phyloP scores from a whole-genome alignment of 2,329 filamentous ascomycete species.

The Thielaviopsis cerberus region DNA sequence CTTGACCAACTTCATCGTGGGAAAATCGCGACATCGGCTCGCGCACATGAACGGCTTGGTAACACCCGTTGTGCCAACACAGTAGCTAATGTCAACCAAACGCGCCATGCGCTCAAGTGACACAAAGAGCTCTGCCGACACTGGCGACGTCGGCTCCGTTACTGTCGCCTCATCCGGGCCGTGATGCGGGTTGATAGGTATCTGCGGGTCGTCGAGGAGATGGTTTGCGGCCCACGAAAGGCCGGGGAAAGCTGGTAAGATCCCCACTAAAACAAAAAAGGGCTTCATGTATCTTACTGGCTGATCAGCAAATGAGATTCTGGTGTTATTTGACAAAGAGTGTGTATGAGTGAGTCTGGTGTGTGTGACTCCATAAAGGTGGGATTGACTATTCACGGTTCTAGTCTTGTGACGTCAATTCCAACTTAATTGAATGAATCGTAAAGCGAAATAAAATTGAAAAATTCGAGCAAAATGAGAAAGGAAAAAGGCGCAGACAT shows the following conservation, averaged over 20 bases:
- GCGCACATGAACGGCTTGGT: constrained; percentile 66
- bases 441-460: background rate
- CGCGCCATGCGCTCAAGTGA: constrained; percentile 77
- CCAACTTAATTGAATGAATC: background rate
- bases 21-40: constrained; percentile 71
- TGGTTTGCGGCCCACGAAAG: background rate
- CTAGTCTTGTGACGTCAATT: background rate
- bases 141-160: constrained; percentile 19
- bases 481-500: background rate
- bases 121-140: constrained; percentile 46
- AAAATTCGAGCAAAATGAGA: background rate
- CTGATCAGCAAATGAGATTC: background rate
- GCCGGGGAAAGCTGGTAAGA: constrained; percentile 1
- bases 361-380: background rate
- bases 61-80: constrained; percentile 70
- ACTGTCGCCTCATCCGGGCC: background rate
- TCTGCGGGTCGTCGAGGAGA: background rate
- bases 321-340: background rate
- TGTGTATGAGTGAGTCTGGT: background rate
- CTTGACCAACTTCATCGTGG: constrained; percentile 56
- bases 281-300: constrained; percentile 4
- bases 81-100: constrained; percentile 87
- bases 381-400: background rate
- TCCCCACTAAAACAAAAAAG: background rate
- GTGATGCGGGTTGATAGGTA: background rate